A percentile compares a stretch with the other conserved stretches of the same genome.
Evolutionary conservation across 768 basidiomycete species (phyloP).

Genomic region (Kwoniella pini): DNA sequence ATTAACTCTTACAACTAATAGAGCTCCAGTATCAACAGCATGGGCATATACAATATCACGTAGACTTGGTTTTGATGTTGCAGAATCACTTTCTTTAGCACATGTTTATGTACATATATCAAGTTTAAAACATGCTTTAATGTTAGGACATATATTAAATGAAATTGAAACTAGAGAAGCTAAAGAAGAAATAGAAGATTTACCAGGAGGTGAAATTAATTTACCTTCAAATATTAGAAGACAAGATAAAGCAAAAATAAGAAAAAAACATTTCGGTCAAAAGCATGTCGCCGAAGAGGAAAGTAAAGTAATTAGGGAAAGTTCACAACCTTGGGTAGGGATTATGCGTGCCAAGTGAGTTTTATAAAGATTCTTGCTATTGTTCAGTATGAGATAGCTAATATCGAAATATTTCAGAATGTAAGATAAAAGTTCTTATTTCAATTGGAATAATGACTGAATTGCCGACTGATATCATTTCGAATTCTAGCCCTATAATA

Average conservation of each 20-base stretch:
- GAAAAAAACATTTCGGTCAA: constrained; percentile 9
- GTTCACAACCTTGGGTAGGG: constrained; percentile 59
- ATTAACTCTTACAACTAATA: constrained; percentile 73
- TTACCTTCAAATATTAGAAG: constrained; percentile 9
- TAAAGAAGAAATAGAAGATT: constrained; percentile 56
- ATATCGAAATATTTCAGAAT: too few relatives aligned
- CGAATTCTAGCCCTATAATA: constrained; percentile 79
- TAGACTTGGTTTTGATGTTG: constrained; percentile 76
- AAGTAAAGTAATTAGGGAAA: constrained; percentile 23
- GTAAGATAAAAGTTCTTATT: too few relatives aligned
- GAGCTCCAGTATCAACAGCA: constrained; percentile 91
- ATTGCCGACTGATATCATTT: too few relatives aligned
- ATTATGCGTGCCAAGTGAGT: constrained; percentile 63
- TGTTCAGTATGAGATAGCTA: too few relatives aligned
- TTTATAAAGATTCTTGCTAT: too few relatives aligned
- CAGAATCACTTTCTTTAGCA: constrained; percentile 90
- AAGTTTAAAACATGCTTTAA: constrained; percentile 78
- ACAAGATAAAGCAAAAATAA: constrained; percentile 8
- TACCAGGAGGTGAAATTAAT: constrained; percentile 31
- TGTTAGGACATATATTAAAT: constrained; percentile 72
- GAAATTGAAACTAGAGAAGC: constrained; percentile 64
- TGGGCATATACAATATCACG: constrained; percentile 89
- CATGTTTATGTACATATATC: constrained; percentile 94
- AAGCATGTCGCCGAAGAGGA: constrained; percentile 21
- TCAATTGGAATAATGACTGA: too few relatives aligned